phyloP scores from a whole-genome alignment of 2,329 filamentous ascomycete species.

The Colletotrichum plurivorum region DNA sequence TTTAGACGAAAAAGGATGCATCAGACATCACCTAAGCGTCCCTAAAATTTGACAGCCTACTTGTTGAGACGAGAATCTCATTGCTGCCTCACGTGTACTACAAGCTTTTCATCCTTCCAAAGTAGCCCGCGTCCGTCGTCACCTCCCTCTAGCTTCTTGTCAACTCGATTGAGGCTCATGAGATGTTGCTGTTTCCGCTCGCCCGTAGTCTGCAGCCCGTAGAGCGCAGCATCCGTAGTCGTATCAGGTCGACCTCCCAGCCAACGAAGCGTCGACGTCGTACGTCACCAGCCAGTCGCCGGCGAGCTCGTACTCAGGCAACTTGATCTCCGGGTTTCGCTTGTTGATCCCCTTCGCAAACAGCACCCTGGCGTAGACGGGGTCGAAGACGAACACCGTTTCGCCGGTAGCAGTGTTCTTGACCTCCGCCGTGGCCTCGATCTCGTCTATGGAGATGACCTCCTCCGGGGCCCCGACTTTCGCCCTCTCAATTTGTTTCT shows the following conservation, averaged over 20 bases:
- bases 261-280: neutral
- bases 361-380: conserved; percentile 30
- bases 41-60: too few relatives aligned
- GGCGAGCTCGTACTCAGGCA: conserved; percentile 29
- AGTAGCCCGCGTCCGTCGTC: too few relatives aligned
- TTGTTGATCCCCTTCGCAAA: conserved; percentile 38
- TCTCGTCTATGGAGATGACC: conserved; percentile 16
- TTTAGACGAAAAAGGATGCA: too few relatives aligned
- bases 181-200: too few relatives aligned
- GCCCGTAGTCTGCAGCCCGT: too few relatives aligned
- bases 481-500: conserved; percentile 35
- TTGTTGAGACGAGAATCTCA: too few relatives aligned
- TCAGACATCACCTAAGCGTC: too few relatives aligned
- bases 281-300: conserved; percentile 35
- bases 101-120: too few relatives aligned
- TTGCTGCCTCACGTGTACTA: too few relatives aligned
- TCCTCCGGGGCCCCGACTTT: neutral
- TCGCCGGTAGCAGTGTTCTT: conserved; percentile 4
- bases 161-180: too few relatives aligned
- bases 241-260: neutral
- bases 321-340: conserved; percentile 30
- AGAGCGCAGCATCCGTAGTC: too few relatives aligned
- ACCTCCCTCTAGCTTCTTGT: too few relatives aligned
- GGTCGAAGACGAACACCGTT: conserved; percentile 40
- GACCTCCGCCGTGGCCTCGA: conserved; percentile 22